phyloP scores from a whole-genome alignment of 2,329 filamentous ascomycete genomes.

The Trichoderma sp. region DNA sequence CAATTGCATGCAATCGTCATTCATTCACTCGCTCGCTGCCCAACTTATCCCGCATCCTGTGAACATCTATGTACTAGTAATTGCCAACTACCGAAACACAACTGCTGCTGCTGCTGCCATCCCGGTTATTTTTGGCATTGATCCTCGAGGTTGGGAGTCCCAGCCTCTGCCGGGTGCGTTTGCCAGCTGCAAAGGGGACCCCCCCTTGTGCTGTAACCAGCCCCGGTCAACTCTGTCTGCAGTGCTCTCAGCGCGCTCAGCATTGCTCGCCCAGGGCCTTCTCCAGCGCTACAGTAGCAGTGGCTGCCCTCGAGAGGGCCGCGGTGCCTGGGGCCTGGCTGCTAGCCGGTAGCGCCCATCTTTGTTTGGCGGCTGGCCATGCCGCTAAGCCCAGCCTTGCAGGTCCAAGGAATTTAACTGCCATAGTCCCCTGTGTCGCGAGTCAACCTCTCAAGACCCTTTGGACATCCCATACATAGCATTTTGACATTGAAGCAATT shows the following conservation, averaged over 20 bases:
- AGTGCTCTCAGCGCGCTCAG: not conserved
- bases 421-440: conserved; percentile 25
- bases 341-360: conserved; percentile 13
- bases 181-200: not conserved
- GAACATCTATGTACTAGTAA: too few species aligned
- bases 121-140: not conserved
- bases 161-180: conserved; percentile 4
- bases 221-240: not conserved
- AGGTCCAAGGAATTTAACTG: conserved; percentile 38
- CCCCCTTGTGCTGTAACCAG: not conserved
- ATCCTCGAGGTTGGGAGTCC: not conserved
- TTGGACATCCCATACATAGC: conserved; percentile 2
- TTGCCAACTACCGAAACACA: not conserved
- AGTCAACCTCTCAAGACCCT: conserved; percentile 22
- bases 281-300: not conserved
- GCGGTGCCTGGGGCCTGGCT: not conserved
- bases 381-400: conserved; percentile 36
- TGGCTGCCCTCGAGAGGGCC: not conserved
- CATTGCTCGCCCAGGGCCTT: not conserved
- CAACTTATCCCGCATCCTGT: not conserved
- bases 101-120: not conserved
- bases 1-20: not conserved
- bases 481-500: not conserved
- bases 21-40: not conserved
- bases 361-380: conserved; percentile 33